Evolutionary conservation across 768 basidiomycete species (phyloP), one percentile per base, ranked within the genome.

Genomic region (Hortiboletus campestris): DNA sequence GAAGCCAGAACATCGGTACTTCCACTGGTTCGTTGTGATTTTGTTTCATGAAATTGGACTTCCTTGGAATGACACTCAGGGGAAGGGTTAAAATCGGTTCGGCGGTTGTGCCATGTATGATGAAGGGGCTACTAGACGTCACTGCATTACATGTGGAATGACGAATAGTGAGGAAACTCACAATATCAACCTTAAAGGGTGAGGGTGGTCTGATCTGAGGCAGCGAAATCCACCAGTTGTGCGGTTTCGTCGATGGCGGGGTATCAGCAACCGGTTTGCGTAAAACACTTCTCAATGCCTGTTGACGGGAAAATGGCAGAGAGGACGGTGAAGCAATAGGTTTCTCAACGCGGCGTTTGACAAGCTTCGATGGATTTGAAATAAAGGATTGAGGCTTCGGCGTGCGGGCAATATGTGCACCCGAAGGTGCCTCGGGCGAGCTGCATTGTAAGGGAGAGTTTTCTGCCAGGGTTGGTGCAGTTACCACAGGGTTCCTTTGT

Each of bases 1-100:
- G 70, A 70, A n/a, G 68, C 68, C 42, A 72, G 59, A 31, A 56
- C 47, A 22, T 73, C 64, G 10, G 72, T 70, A 17, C 52, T 64
- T 35, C 47, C 57, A 32, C 53, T 57, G 2, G 61, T 32, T 34
- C 46, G 57, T 35, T 36, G 61, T 22, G 40, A 42, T 14, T 11
- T 55, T 51, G 54, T 20, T 17, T 55, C 52, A 13, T 35, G 51
- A n/a, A 7, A 36, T 11, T 49, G 53, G 12, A 6, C n/a, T 12
- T 6, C 29, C 17, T 41, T 53, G 29, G 38, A 19, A 39, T 41
- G 45, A 19, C 12, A 28, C 42, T 32, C 46, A 0, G 46, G 17
- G 6, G 48, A 51, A 47, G 53, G 43, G 8, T 49, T 42, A 6
- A 70, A 70, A 17, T 64, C 34, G 8, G 56, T 56, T 48, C 42